Evolutionary conservation across 495 filamentous ascomycete genomes (phyloP).

Genomic region (Rhypophila decipiens): DNA sequence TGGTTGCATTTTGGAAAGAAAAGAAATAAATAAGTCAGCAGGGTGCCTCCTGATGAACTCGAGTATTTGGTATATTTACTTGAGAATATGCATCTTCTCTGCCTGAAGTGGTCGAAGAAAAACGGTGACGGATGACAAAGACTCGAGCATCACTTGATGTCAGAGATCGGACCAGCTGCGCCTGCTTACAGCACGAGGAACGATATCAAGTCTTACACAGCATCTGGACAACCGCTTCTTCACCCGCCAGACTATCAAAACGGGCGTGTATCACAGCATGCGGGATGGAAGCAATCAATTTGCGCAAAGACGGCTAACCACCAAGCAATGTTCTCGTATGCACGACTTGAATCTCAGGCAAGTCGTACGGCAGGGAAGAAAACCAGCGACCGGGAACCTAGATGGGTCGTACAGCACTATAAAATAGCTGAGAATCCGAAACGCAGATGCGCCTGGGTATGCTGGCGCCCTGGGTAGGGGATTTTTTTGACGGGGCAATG

Average conservation of each 20-base stretch:
- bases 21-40: too few species aligned
- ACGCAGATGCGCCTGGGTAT: background rate
- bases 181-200: constrained; percentile 19
- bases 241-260: constrained; percentile 6
- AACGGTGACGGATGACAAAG: too few species aligned
- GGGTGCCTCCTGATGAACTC: background rate
- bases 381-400: background rate
- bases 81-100: too few species aligned
- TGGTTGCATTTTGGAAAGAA: background rate
- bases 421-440: background rate
- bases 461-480: background rate
- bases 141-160: too few species aligned
- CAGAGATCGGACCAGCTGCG: too few species aligned
- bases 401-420: background rate
- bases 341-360: constrained; percentile 6
- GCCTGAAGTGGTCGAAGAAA: too few species aligned
- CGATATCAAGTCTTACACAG: constrained; percentile 12
- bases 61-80: background rate
- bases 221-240: constrained; percentile 2
- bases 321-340: constrained; percentile 7
- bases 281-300: constrained; percentile 18
- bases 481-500: background rate
- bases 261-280: constrained; percentile 16
- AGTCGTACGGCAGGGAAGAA: constrained; percentile 10
- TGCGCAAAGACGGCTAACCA: constrained; percentile 6